Evolutionary conservation across 1,284 basidiomycete genomes (phyloP), one percentile per base, ranked within the genome.

Genomic region (Sporisorium exsertum): DNA sequence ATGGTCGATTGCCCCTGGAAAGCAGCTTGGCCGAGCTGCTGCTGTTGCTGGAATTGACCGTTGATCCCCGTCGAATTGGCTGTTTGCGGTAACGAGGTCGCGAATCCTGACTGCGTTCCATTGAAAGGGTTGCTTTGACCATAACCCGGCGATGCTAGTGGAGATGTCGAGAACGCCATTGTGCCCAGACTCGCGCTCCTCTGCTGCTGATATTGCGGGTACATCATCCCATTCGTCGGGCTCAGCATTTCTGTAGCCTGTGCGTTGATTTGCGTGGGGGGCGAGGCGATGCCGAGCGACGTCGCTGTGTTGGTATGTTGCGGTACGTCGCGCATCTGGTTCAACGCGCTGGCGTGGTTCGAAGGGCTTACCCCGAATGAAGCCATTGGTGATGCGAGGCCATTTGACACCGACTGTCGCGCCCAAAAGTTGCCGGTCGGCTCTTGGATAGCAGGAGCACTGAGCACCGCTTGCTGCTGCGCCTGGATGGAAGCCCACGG

Each of bases 101-200:
- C 61, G 24, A 45, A 58, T 24, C 24, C 42, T 8, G 60, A 15
- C 51, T 67, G 62, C 57, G 58, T 51, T 29, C 45, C 58, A 40
- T 47, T 64, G 51, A 75, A 76, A 6, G 73, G 73, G 47, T 76
- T 76, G 58, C 50, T 51, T 8, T 50, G 35, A 5, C 27, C 18
- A 16, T 40, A 43, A 9, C 64, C 58, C 0, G 69, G 73, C 22
- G 73, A 76, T 10, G 66, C 29, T 40, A 75, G 18, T 2, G 67
- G 64, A 37, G 68, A 66, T 5, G 69, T 56, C 1, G 73, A 76
- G 47, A 76, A 76, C 1, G 68, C 73, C 74, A 76, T 76, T 4
- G 65, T 68, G 3, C 73, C 73, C 32, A 76, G 51, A 52, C 62
- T 69, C 2, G 59, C 73, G 27, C 73, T 68, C 18, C 64, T 54